A percentile compares a stretch with the other conserved stretches of the same genome.
Conservation (phyloP, 2,329 filamentous ascomycete species). For the Thielaviopsis ethacetica region DNA sequence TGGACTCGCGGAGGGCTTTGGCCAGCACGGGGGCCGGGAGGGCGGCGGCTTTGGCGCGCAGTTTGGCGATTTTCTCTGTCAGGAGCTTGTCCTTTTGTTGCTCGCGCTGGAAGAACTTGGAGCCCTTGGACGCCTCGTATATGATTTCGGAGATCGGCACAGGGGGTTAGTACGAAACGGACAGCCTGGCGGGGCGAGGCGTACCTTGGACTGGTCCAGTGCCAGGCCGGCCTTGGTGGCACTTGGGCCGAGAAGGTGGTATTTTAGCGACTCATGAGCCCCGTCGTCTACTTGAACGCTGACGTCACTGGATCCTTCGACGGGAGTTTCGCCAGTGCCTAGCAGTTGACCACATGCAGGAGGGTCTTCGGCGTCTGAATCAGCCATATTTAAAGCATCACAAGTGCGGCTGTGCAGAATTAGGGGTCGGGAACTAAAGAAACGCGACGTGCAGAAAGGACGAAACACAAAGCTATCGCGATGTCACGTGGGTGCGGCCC, state of each 20-base stretch:
- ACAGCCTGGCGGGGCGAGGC: neutral
- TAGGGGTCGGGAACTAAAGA: neutral
- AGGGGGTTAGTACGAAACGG: neutral
- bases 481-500: neutral
- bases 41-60: constrained; percentile 56
- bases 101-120: constrained; percentile 90
- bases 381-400: neutral
- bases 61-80: constrained; percentile 70
- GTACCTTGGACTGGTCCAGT: constrained; percentile 77
- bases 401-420: neutral
- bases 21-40: constrained; percentile 63
- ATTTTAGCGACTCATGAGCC: constrained; percentile 55
- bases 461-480: neutral
- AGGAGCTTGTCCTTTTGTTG: constrained; percentile 65
- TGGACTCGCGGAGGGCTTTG: constrained; percentile 56
- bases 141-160: constrained; percentile 78
- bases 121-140: constrained; percentile 90
- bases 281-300: constrained; percentile 8
- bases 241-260: constrained; percentile 76
- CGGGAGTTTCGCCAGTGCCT: no score
- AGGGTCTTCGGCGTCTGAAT: neutral
- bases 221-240: constrained; percentile 86
- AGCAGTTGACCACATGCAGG: neutral
- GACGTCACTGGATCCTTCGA: no score
- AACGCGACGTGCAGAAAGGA: neutral